Evolutionary conservation across 805 yeast species (phyloP).

Genomic region (Clavispora fructus): DNA sequence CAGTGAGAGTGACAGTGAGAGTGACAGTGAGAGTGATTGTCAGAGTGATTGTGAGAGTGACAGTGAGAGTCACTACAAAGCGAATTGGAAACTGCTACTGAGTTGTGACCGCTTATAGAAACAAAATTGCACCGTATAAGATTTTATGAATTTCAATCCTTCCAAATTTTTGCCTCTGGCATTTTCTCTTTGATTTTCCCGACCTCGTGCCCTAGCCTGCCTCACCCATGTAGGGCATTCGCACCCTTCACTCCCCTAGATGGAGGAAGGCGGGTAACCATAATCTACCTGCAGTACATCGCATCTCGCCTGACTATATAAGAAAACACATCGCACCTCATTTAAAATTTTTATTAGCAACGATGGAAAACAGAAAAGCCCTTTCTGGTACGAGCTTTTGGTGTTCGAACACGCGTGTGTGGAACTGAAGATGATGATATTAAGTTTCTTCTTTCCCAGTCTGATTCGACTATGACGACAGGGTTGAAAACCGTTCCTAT

Average conservation of each 20-base stretch:
- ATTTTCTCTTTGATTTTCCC: no score
- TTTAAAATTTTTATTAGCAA: not conserved
- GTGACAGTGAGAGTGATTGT: no score
- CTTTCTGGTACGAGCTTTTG: constrained; percentile 21
- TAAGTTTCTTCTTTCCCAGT: constrained; percentile 82
- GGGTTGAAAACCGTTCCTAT: constrained; percentile 53
- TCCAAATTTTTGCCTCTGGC: no score
- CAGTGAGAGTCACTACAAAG: no score
- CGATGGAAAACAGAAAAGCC: constrained; percentile 2
- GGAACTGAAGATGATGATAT: constrained; percentile 36
- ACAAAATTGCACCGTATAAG: no score
- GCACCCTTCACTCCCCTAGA: not conserved
- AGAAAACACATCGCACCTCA: not conserved
- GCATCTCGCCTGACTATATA: not conserved
- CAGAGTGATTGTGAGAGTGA: no score
- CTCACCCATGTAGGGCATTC: not conserved
- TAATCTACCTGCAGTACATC: not conserved
- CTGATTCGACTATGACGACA: constrained; percentile 92
- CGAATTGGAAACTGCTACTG: no score
- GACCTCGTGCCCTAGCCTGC: no score
- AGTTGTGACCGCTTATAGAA: no score
- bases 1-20: no score
- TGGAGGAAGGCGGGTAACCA: not conserved
- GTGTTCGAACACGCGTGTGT: constrained; percentile 10
- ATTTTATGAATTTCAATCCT: no score